phyloP scores from a whole-genome alignment of 2,329 filamentous ascomycete species.

The Mycosphaerella arachidis region DNA sequence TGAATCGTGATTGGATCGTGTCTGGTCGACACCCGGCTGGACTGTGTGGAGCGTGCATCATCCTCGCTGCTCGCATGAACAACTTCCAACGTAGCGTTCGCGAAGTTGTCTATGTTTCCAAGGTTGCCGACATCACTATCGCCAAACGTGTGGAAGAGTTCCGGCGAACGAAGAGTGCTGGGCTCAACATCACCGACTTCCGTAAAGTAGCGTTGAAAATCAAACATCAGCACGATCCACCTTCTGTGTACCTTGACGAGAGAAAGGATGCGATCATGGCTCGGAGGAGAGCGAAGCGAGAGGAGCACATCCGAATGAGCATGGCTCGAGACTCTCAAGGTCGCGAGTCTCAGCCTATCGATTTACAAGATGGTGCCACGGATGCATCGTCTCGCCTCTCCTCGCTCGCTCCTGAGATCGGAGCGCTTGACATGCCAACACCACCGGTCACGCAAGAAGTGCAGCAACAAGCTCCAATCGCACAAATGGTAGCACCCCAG shows the following conservation, averaged over 20 bases:
- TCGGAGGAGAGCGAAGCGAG: constrained; percentile 29
- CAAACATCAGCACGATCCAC: constrained; percentile 74
- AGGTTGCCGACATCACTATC: constrained; percentile 90
- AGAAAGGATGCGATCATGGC: constrained; percentile 40
- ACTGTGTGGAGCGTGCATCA: constrained; percentile 87
- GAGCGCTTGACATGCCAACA: constrained; percentile 4
- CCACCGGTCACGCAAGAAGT: neutral
- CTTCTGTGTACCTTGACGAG: constrained; percentile 68
- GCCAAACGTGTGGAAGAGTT: constrained; percentile 90
- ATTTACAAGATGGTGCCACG: constrained; percentile 17
- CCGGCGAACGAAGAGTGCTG: constrained; percentile 76
- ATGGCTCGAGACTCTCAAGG: constrained; percentile 12
- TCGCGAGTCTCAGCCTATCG: constrained; percentile 11
- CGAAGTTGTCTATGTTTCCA: constrained; percentile 97
- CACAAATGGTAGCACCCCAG: constrained; percentile 6
- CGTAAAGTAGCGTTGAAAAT: constrained; percentile 62
- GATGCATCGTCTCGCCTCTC: constrained; percentile 20
- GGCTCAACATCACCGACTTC: constrained; percentile 84
- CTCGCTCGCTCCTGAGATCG: constrained; percentile 16
- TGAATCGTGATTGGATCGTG: constrained; percentile 97
- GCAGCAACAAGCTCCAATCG: constrained; percentile 5
- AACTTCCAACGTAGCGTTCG: constrained; percentile 90
- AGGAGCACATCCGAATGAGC: constrained; percentile 18
- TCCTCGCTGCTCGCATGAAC: constrained; percentile 95
- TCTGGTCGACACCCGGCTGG: constrained; percentile 89